Evolutionary conservation across 1,139 yeast species (phyloP).

Genomic region (Nakaseomyces delphensis): DNA sequence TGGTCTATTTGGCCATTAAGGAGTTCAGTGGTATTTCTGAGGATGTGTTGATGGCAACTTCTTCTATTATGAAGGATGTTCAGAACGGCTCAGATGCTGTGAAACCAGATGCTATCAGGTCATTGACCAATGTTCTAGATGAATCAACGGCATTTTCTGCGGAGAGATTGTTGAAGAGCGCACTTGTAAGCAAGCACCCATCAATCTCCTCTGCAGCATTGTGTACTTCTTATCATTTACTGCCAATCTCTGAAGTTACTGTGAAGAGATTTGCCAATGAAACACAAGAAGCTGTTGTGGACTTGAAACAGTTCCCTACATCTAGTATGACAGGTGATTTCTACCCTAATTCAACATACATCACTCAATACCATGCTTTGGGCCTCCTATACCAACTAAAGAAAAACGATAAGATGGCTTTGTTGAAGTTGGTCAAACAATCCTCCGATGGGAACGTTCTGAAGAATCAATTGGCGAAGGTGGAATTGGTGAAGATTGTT

Average conservation of each 20-base stretch:
- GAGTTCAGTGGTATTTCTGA: constrained; percentile 78
- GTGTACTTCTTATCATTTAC: constrained; percentile 78
- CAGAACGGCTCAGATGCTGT: constrained; percentile 80
- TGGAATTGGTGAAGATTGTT: constrained; percentile 77
- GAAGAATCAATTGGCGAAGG: constrained; percentile 68
- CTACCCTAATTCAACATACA: constrained; percentile 60
- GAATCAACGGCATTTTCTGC: constrained; percentile 89
- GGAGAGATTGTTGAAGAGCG: constrained; percentile 85
- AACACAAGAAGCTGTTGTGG: constrained; percentile 78
- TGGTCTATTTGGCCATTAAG: constrained; percentile 88
- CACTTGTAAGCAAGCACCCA: constrained; percentile 87
- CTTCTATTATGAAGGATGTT: constrained; percentile 95
- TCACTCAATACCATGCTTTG: constrained; percentile 92
- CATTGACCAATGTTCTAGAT: constrained; percentile 82
- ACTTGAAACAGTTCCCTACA: constrained; percentile 38
- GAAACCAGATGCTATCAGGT: constrained; percentile 92
- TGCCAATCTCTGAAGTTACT: constrained; percentile 84
- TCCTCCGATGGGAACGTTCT: constrained; percentile 54
- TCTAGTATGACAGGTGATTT: constrained; percentile 31
- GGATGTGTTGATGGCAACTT: constrained; percentile 94
- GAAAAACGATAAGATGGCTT: constrained; percentile 88
- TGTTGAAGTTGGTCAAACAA: constrained; percentile 81
- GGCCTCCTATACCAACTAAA: constrained; percentile 83
- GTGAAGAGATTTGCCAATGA: constrained; percentile 92
- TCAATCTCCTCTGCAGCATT: constrained; percentile 87